A percentile compares a stretch with the other conserved stretches of the same genome.
These are phyloP conservation scores for Lathyrus tuberosus DNA, from an alignment of 306 rosid species.

Conservation along the genomic window DNA sequence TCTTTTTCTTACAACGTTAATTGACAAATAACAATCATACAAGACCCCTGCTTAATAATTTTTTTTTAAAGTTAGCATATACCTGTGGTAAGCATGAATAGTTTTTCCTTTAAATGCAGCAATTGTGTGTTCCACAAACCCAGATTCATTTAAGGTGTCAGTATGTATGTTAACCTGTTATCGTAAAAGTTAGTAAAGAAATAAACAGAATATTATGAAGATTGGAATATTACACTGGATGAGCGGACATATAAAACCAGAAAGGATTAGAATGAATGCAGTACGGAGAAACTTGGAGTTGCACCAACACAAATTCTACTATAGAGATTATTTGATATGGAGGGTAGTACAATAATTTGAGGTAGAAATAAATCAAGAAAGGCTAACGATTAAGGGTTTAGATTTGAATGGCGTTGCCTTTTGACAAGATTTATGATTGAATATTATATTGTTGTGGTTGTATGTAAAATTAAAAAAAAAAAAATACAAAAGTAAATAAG, in stretches of 20 bases:
- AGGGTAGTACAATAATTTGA: background rate
- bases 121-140: constrained; percentile 91
- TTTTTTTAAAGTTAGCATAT: constrained; percentile 15
- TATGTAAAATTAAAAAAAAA: constrained; percentile 19
- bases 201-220: background rate
- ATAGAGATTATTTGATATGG: background rate
- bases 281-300: background rate
- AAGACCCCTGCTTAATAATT: constrained; percentile 1
- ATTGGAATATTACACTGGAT: background rate
- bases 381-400: constrained; percentile 2
- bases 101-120: constrained; percentile 90
- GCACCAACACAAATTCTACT: constrained; percentile 13
- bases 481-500: constrained; percentile 14
- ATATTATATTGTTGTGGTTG: background rate
- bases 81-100: constrained; percentile 95
- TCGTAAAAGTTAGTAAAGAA: constrained; percentile 22
- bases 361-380: background rate
- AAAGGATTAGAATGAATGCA: background rate
- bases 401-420: background rate
- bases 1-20: constrained; percentile 4
- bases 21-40: constrained; percentile 12
- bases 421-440: background rate
- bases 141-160: constrained; percentile 92
- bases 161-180: constrained; percentile 92
- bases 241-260: background rate